These are phyloP conservation scores for Penicillium sp. DNA, from an alignment of 2,329 filamentous ascomycete genomes.

Conservation along the genomic window DNA sequence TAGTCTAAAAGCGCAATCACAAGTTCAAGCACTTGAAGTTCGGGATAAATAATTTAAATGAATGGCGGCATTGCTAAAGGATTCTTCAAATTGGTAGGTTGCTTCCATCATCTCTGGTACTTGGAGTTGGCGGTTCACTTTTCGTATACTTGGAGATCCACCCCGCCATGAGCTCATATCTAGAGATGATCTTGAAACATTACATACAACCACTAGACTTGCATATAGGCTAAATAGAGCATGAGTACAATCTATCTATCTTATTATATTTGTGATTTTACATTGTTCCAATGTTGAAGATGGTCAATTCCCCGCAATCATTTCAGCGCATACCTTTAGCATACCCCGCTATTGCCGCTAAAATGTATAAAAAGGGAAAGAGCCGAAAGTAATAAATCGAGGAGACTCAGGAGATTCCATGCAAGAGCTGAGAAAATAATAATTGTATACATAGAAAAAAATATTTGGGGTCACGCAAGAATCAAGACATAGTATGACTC, in stretches of 20 bases:
- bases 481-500: not conserved
- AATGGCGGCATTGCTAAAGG: not conserved
- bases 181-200: not conserved
- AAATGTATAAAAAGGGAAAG: not conserved
- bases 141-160: not conserved
- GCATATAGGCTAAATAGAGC: not conserved
- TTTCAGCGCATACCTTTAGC: not conserved
- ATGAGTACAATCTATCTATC: not conserved
- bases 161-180: not conserved
- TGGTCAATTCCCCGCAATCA: not conserved
- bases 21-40: too few species aligned
- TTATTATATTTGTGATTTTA: not conserved
- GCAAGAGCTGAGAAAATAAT: not conserved
- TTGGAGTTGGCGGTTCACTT: not conserved
- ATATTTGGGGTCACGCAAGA: not conserved
- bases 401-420: not conserved
- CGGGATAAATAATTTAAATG: not conserved
- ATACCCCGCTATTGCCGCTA: slow-evolving; percentile 6
- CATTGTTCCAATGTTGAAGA: not conserved
- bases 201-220: not conserved
- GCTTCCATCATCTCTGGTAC: not conserved
- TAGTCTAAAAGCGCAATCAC: too few species aligned
- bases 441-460: not conserved
- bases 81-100: accelerated
- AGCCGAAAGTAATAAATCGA: not conserved